Evolutionary conservation across 192 early-diverging fungal species (phyloP).

Genomic region (Radiomyces spectabilis): DNA sequence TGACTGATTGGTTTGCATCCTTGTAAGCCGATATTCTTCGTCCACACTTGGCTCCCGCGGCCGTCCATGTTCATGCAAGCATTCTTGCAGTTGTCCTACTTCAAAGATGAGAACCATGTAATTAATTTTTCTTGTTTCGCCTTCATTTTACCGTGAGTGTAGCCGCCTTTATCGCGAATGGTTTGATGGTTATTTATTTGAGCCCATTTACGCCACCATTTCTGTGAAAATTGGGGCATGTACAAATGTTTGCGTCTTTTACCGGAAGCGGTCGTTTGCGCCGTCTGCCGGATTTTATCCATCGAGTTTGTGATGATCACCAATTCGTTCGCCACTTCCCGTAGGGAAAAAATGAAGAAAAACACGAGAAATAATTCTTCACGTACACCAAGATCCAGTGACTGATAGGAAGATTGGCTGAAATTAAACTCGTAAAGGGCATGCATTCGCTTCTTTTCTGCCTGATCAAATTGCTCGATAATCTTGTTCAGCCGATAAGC

Average conservation of each 20-base stretch:
- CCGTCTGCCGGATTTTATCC: conserved; percentile 3
- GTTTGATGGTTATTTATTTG: no score
- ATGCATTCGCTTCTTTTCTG: conserved; percentile 17
- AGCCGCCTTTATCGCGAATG: no score
- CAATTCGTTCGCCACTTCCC: conserved; percentile 39
- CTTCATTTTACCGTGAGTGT: no score
- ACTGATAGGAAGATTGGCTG: background rate
- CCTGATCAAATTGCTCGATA: conserved; percentile 13
- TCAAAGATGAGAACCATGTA: background rate
- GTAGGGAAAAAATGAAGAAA: conserved; percentile 42
- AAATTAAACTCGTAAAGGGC: background rate
- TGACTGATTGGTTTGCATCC: conserved; percentile 8
- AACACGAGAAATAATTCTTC: conserved; percentile 46
- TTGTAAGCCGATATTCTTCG: conserved; percentile 8
- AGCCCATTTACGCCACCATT: conserved; percentile 20
- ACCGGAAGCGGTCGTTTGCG: background rate
- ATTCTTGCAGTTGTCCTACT: no score
- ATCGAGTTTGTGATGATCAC: conserved; percentile 5
- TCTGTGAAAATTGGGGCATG: conserved; percentile 9
- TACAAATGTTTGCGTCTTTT: conserved; percentile 17
- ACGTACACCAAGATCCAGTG: conserved; percentile 21
- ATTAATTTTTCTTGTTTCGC: no score
- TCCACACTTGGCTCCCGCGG: conserved; percentile 5
- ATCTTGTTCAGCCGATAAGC: conserved; percentile 3
- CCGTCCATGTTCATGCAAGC: no score